phyloP scores from a whole-genome alignment of 306 rosid genomes.

The Luffa aegyptiaca region DNA sequence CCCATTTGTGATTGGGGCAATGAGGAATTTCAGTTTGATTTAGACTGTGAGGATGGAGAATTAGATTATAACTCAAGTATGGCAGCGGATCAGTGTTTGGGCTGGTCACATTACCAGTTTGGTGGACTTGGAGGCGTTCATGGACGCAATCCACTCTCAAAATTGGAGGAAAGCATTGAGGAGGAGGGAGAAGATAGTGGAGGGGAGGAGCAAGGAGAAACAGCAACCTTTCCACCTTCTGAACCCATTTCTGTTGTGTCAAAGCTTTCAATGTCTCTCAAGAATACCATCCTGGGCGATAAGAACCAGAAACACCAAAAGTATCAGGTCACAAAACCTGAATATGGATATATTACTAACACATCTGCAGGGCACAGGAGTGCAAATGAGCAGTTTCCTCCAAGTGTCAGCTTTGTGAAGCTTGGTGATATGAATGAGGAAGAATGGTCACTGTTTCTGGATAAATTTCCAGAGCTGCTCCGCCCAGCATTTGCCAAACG shows the following conservation, averaged over 20 bases:
- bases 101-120: constrained; percentile 36
- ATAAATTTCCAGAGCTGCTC: constrained; percentile 68
- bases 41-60: constrained; percentile 64
- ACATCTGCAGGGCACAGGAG: constrained; percentile 80
- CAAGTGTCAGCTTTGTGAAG: constrained; percentile 73
- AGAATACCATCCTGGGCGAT: constrained; percentile 41
- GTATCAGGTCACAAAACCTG: constrained; percentile 36
- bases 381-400: constrained; percentile 92
- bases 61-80: constrained; percentile 20
- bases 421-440: constrained; percentile 71
- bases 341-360: constrained; percentile 33
- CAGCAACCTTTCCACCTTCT: constrained; percentile 10
- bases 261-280: constrained; percentile 52
- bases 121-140: constrained; percentile 31
- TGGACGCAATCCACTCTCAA: constrained; percentile 51
- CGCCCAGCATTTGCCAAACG: constrained; percentile 65
- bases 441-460: constrained; percentile 68
- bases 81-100: constrained; percentile 28
- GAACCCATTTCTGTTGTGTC: constrained; percentile 32
- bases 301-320: constrained; percentile 36
- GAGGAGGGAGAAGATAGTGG: constrained; percentile 36
- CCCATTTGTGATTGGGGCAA: constrained; percentile 42
- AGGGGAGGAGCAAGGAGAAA: constrained; percentile 37
- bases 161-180: constrained; percentile 73
- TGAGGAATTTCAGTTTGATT: constrained; percentile 56